Evolutionary conservation across 176 grass and related monocot species (phyloP).

Genomic region (Ensete ventricosum): DNA sequence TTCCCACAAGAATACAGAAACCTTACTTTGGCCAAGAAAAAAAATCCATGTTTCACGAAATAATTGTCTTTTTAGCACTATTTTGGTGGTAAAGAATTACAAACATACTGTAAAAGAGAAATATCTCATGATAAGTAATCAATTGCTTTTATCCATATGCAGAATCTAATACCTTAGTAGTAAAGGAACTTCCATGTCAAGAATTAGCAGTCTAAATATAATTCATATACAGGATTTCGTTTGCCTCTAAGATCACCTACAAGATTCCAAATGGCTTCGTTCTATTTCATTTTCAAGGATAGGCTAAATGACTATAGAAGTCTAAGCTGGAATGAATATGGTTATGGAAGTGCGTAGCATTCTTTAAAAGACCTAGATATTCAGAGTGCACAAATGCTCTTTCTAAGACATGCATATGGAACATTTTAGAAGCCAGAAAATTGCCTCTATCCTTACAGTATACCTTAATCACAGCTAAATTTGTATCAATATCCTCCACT

Average conservation of each 20-base stretch:
- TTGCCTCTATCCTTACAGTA: neutral
- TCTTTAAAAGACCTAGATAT: neutral
- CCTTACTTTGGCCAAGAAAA: too few relatives aligned
- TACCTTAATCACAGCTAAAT: conserved; percentile 80
- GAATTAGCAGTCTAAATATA: neutral
- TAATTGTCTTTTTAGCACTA: too few relatives aligned
- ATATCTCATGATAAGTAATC: too few relatives aligned
- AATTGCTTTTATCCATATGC: too few relatives aligned
- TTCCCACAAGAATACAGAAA: too few relatives aligned
- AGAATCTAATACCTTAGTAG: too few relatives aligned
- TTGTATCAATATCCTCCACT: conserved; percentile 81
- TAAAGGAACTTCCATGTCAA: neutral
- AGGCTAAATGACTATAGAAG: neutral
- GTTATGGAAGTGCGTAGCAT: neutral
- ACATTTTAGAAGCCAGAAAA: neutral
- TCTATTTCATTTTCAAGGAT: too few relatives aligned
- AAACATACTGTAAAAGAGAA: too few relatives aligned
- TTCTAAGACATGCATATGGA: too few relatives aligned
- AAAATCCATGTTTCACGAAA: too few relatives aligned
- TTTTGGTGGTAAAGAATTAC: too few relatives aligned
- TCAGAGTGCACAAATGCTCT: neutral
- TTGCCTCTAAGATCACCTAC: neutral
- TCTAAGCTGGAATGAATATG: neutral
- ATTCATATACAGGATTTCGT: neutral
- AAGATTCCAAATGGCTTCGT: neutral